Percentiles rank a stretch among this genome's conserved stretches.
Conservation (phyloP, 2,329 filamentous ascomycete genomes). For the Didymella exigua region DNA sequence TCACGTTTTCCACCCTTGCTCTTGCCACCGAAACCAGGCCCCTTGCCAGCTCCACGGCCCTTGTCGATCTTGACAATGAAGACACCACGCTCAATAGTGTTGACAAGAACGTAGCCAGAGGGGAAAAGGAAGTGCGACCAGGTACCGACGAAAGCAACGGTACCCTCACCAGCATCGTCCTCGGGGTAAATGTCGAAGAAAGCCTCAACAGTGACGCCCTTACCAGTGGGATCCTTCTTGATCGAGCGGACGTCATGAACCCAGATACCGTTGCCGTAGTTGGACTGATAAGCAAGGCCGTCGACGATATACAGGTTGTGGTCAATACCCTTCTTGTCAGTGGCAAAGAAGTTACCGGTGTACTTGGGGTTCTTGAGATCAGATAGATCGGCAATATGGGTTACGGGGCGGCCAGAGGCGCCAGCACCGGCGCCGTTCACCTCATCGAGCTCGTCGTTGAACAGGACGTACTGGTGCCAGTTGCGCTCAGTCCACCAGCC, state of each 20-base stretch:
- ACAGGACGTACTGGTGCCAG: constrained; percentile 42
- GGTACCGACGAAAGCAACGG: constrained; percentile 49
- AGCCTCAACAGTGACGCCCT: constrained; percentile 47
- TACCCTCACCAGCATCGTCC: constrained; percentile 47
- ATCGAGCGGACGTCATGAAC: constrained; percentile 50
- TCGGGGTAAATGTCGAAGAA: constrained; percentile 53
- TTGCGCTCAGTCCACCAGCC: constrained; percentile 58
- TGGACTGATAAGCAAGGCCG: constrained; percentile 50
- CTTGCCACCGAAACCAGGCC: constrained; percentile 29
- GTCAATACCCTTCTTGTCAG: constrained; percentile 47
- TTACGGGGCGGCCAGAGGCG: constrained; percentile 41
- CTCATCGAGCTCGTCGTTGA: constrained; percentile 46
- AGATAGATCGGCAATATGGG: constrained; percentile 44
- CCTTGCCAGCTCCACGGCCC: constrained; percentile 28
- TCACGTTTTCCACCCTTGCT: constrained; percentile 17
- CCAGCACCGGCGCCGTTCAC: constrained; percentile 34
- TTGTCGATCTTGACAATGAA: constrained; percentile 44
- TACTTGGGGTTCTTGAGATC: constrained; percentile 45
- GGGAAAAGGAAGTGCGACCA: constrained; percentile 50
- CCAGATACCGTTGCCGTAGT: constrained; percentile 50
- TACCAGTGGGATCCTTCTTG: constrained; percentile 46
- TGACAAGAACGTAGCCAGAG: constrained; percentile 45
- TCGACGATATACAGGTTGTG: constrained; percentile 55
- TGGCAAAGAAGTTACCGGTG: constrained; percentile 51
- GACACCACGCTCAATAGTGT: constrained; percentile 47